Base-by-base conservation (phyloP, 2,329 filamentous ascomycete species). In the Diaporthe ampelina region DNA sequence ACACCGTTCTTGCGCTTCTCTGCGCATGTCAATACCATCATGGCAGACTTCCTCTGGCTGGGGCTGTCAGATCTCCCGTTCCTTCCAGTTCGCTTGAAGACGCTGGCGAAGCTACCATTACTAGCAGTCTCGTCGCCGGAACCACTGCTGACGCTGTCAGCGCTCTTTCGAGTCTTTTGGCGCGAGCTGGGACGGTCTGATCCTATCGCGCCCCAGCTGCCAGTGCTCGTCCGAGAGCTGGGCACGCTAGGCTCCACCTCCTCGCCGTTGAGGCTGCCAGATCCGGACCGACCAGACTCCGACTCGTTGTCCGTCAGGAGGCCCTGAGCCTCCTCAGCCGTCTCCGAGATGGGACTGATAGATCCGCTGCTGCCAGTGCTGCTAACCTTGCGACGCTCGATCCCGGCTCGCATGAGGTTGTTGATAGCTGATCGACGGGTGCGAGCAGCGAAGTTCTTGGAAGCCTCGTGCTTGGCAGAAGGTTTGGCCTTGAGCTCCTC, bases 371-470 rank as follows among this genome's bases (percentile, higher is more conserved):
- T 93, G 76, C 91, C 88, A 77, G 93, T 93, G 72, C 91, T 88
- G 76, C 93, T 94, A 74, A 92, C 85, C 89, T 93, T 88, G 90
- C 96, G 94, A 75, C 97, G 94, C 81, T 95, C 94, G 76, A 97
- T 90, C 21, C 96, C 95, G 71, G 96, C 96, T 77, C 94, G 94
- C 76, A 98, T 94, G 67, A 99, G 90, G 81, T 95, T 98, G 86
- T 95, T 92, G 58, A 99, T 92, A 35, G 97, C 97, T 79, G 94
- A 95, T 77, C 96, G 95, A 75, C 97, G 95, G 80, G 97, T 95
- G 76, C 97, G 95, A 73, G 95, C 92, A 15, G 94, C 94, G 85
- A 99, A 99, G 87, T 99, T 99, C 91, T 98, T 93, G 91, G 96
- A 98, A 32, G 96, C 97, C 83, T 98, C 96, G 77, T 96, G 91